Percentiles rank a stretch among this genome's conserved stretches.
Evolutionary conservation across 78 protist species (phyloP).

Genomic region (Bigelowiella natans): DNA sequence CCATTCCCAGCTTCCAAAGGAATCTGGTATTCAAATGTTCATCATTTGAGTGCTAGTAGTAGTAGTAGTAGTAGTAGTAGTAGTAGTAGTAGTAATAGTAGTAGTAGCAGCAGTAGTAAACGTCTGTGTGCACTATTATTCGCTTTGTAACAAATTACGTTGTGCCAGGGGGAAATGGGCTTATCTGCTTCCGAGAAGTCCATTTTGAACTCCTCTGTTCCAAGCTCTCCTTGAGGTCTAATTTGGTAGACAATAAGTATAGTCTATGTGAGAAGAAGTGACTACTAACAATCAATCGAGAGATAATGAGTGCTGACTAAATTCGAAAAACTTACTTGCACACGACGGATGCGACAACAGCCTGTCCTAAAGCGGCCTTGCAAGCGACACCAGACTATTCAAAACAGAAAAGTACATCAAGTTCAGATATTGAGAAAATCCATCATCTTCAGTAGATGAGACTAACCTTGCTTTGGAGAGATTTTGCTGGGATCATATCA

Average conservation of each 20-base stretch:
- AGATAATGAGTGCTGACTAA: not conserved
- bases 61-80: not conserved
- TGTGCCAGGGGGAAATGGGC: conserved; percentile 25
- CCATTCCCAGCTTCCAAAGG: conserved; percentile 17
- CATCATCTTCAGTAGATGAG: not conserved
- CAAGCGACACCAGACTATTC: not conserved
- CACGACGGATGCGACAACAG: not conserved
- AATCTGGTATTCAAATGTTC: not conserved
- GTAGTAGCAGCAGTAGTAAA: too few relatives aligned
- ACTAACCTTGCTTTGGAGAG: not conserved
- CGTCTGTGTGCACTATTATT: too few relatives aligned
- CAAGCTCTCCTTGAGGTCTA: conserved; percentile 2
- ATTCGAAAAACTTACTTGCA: not conserved
- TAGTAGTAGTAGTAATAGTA: not conserved
- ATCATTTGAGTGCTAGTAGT: not conserved
- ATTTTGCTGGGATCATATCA: not conserved
- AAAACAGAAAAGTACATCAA: not conserved
- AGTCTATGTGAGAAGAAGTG: too few relatives aligned
- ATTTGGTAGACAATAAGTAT: too few relatives aligned
- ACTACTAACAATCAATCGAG: not conserved
- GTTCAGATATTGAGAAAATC: not conserved
- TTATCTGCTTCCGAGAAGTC: not conserved
- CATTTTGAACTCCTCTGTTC: conserved; percentile 8
- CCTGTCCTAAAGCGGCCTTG: not conserved
- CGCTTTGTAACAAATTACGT: not conserved